Conservation (phyloP, 2,329 filamentous ascomycete species). For the Cadophora malorum region DNA sequence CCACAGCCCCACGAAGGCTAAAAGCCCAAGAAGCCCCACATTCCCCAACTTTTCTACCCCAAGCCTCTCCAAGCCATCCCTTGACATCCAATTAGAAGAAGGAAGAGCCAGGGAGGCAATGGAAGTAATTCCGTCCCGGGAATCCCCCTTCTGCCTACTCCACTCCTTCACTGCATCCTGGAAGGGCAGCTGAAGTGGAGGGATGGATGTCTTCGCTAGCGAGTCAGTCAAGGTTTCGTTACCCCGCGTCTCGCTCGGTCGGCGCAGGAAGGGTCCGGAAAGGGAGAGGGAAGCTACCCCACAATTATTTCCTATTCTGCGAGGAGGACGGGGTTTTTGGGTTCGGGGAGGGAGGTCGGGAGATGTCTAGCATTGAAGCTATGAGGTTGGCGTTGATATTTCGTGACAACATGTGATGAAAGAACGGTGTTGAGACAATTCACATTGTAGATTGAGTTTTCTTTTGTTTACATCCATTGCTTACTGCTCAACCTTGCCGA, state of each 20-base stretch:
- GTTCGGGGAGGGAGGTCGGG: conserved; percentile 2
- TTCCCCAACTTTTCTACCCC: neutral
- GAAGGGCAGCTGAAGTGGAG: too few relatives aligned
- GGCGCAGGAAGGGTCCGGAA: neutral
- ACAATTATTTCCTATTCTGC: neutral
- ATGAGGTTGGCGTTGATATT: too few relatives aligned
- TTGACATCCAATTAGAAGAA: neutral
- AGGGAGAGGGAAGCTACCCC: neutral
- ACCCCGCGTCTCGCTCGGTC: neutral
- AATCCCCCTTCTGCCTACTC: neutral
- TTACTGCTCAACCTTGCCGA: neutral
- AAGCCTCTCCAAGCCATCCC: neutral
- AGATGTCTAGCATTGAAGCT: neutral
- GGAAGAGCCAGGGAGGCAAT: neutral
- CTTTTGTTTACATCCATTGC: conserved; percentile 3
- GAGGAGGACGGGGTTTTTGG: neutral
- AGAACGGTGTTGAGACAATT: too few relatives aligned
- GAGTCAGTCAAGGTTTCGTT: neutral
- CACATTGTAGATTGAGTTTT: neutral
- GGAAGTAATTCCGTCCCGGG: neutral
- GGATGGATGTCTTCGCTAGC: neutral
- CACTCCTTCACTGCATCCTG: neutral
- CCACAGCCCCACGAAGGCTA: conserved; percentile 19
- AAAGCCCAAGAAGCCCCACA: neutral
- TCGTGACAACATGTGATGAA: too few relatives aligned